These are phyloP conservation scores for Colletotrichum tofieldiae DNA, from an alignment of 2,329 filamentous ascomycete species.

Conservation along the genomic window DNA sequence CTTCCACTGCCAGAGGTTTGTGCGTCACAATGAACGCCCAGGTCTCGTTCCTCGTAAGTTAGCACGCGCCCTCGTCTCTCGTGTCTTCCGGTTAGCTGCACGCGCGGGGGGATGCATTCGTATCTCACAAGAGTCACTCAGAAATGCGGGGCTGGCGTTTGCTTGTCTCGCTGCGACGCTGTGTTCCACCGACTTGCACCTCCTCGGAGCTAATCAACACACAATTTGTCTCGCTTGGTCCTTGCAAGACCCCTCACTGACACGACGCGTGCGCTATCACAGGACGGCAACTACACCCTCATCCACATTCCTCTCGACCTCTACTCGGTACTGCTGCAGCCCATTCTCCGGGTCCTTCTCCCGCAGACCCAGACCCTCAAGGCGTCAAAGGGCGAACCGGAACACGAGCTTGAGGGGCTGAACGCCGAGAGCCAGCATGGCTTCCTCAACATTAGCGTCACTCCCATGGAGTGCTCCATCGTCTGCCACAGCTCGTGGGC, in stretches of 20 bases:
- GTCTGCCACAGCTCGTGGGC: conserved; percentile 87
- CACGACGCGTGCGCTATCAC: conserved; percentile 15
- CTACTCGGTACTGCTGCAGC: conserved; percentile 84
- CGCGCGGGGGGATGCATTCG: not conserved
- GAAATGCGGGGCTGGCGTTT: conserved; percentile 35
- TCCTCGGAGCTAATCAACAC: conserved; percentile 30
- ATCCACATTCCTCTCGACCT: conserved; percentile 90
- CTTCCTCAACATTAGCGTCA: conserved; percentile 95
- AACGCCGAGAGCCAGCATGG: conserved; percentile 74
- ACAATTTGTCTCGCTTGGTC: conserved; percentile 18
- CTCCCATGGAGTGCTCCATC: conserved; percentile 91
- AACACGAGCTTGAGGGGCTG: conserved; percentile 62
- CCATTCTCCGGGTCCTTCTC: conserved; percentile 88
- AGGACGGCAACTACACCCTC: conserved; percentile 90
- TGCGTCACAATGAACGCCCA: conserved; percentile 67
- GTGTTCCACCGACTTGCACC: conserved; percentile 16
- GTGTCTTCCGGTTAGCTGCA: not conserved
- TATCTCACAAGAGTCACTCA: conserved; percentile 24
- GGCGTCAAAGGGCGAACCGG: conserved; percentile 54
- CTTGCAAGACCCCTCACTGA: conserved; percentile 25
- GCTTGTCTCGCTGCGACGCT: conserved; percentile 21
- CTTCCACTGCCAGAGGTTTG: conserved; percentile 14
- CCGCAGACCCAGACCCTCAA: conserved; percentile 68
- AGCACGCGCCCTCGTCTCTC: conserved; percentile 10
- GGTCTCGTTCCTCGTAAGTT: conserved; percentile 55